Base-by-base conservation (phyloP, 2,329 filamentous ascomycete genomes). In the Blastomyces silverae region DNA sequence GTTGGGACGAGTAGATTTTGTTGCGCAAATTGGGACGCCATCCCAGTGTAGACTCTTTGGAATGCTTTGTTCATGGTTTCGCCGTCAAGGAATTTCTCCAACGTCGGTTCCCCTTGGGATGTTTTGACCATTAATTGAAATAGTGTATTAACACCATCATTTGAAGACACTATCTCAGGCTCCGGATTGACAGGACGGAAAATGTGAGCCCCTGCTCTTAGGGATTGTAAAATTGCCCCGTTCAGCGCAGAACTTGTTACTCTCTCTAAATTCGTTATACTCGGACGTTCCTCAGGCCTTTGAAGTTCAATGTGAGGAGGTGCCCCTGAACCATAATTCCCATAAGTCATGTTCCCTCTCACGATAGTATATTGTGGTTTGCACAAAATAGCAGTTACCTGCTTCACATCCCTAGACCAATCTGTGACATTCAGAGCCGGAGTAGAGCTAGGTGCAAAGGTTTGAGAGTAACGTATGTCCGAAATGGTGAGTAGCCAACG, bases 401-500 rank as follows among this genome's bases (percentile, higher is more conserved):
- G 34, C 15, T 28, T 22, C 58, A 61, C 58, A 34, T 61, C 39
- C 39, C 34, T 46, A 28, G 58, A 28, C 58, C 58, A 61, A 15
- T 22, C 8, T 28, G 58, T 46, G 3, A 44, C 25, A 34, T 61
- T 61, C 39, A 31, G 58, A 11, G 11, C 7, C 5, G 5, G 37
- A 31, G 22, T 59, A 44, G 58, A 61, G 28, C 44, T 48, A 2
- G 58, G 58, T 3, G 34, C 20, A 61, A 61, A 28, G 28, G 8
- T 61, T 61, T 61, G 58, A 11, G 58, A 42, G 58, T 61, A 61
- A 28, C 39, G 58, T 10, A 61, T 39, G 44, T 61, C 58, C 22
- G 39, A 44, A 28, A 61, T 10, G 44, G 39, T 17, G 58, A 44
- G 39, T 46, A 61, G 28, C 58, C 58, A 42, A 48, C 58, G 58